A percentile compares a stretch with the other conserved stretches of the same genome.
Evolutionary conservation across 345 rosid species (phyloP).

Genomic region (Euclidium syriacum): DNA sequence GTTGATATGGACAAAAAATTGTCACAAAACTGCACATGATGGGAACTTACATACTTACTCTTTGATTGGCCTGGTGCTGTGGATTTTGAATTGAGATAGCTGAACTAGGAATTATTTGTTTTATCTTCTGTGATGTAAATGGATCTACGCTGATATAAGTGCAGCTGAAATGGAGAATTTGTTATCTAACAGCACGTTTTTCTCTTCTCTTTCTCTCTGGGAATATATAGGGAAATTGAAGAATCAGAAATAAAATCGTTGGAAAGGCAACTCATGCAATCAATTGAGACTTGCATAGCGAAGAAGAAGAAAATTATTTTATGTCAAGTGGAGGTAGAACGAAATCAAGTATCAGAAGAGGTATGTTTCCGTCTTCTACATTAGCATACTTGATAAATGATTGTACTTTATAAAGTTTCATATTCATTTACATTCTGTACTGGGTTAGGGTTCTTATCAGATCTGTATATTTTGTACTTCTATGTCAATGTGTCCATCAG

Average conservation of each 20-base stretch:
- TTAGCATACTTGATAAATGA: neutral
- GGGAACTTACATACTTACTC: neutral
- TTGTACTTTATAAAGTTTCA: neutral
- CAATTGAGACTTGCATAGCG: constrained; percentile 77
- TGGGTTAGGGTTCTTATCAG: neutral
- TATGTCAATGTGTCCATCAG: neutral
- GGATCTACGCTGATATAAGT: constrained; percentile 2
- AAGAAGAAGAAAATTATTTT: constrained; percentile 93
- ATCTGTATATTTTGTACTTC: neutral
- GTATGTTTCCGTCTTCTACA: constrained; percentile 36
- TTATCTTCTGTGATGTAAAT: constrained; percentile 14
- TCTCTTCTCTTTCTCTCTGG: constrained; percentile 9
- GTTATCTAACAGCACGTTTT: constrained; percentile 1
- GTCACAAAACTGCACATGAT: neutral
- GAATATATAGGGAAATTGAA: constrained; percentile 70
- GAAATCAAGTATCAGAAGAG: constrained; percentile 82
- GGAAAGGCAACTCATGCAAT: constrained; percentile 94
- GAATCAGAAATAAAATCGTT: constrained; percentile 81
- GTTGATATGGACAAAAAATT: neutral
- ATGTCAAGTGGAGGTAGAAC: constrained; percentile 86
- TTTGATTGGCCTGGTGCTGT: neutral
- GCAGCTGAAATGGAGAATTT: neutral
- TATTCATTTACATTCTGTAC: neutral
- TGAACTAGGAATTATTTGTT: neutral
- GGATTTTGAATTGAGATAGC: neutral